Base-by-base conservation (phyloP, 108 stramenopile species). In the Nannochloropsis salina region DNA sequence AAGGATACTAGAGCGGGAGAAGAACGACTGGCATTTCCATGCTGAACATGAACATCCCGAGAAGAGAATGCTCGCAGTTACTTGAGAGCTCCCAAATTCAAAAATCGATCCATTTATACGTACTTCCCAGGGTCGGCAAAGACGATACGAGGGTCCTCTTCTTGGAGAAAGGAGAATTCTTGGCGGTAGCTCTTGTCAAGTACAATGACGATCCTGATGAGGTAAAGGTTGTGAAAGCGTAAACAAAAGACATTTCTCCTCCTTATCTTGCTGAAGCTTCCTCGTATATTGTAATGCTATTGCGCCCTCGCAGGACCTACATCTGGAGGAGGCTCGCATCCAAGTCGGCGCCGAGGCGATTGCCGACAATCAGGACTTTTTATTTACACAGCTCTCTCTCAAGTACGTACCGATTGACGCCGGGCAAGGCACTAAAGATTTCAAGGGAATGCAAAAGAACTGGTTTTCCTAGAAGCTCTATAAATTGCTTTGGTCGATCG, bases 401-500 rank as follows among this genome's bases (percentile, higher is more conserved):
- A 15, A 74, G n/a, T 74, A 87, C 91, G 88, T 74, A 85, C 88
- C 18, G 93, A 89, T 44, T 94, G 81, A 86, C 90, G 84, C 85
- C 95, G 41, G 88, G 83, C 44, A 91, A 41, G 42, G 44, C 86
- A 47, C 95, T 90, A 84, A 97, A 96, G 42, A 97, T 93, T 81
- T 96, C 93, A 42, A 97, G 90, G 44, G 95, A 95, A 89, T 96
- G 93, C 84, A 95, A 92, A 87, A 97, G 88, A 61, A 97, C 93
- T 5, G 95, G 94, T 44, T 92, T 90, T 15, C 94, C 94, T 8
- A 88, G 81, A 6, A 97, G 88, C 61, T 90, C 85, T 40, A 97
- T 88, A 87, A 96, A 97, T 90, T 97, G 97, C 90, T 97, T 97
- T 44, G 96, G 97, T 90, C 95, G 92, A 84, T 85, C 91, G 41